Conservation (phyloP, 75 land plant genomes). For the Isoetes taiwanensis region DNA sequence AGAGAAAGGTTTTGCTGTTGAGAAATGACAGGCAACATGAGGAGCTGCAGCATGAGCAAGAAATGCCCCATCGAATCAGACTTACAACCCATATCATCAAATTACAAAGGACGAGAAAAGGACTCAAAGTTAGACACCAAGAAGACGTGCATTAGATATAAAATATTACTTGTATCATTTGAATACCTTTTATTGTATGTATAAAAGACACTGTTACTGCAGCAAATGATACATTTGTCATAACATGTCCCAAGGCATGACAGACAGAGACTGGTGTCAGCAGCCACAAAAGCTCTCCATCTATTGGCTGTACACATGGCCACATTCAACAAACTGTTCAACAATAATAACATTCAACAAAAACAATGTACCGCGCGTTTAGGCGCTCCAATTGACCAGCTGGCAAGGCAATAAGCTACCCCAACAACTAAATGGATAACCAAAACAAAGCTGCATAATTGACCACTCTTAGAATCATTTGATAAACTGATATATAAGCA, state of each 20-base stretch:
- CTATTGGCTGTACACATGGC: constrained; percentile 1
- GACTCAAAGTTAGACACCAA: no score
- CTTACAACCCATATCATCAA: no score
- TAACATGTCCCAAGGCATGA: constrained; percentile 5
- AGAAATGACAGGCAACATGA: no score
- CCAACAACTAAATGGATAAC: neutral
- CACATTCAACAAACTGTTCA: neutral
- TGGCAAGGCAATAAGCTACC: neutral
- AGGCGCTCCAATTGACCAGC: neutral
- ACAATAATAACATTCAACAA: neutral
- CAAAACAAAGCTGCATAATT: neutral
- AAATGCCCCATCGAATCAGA: no score
- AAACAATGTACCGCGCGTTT: constrained; percentile 2
- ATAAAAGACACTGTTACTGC: neutral
- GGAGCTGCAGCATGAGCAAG: no score
- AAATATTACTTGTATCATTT: no score
- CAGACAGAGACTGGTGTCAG: neutral
- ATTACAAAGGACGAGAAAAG: no score
- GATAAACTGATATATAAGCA: neutral
- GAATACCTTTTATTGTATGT: constrained; percentile 3
- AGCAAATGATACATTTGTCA: constrained; percentile 4
- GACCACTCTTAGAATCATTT: no score
- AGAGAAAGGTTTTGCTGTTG: no score
- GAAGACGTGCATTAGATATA: no score
- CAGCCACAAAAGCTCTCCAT: constrained; percentile 3